phyloP scores from a whole-genome alignment of 2,329 filamentous ascomycete genomes.

The Cryphonectria japonica region DNA sequence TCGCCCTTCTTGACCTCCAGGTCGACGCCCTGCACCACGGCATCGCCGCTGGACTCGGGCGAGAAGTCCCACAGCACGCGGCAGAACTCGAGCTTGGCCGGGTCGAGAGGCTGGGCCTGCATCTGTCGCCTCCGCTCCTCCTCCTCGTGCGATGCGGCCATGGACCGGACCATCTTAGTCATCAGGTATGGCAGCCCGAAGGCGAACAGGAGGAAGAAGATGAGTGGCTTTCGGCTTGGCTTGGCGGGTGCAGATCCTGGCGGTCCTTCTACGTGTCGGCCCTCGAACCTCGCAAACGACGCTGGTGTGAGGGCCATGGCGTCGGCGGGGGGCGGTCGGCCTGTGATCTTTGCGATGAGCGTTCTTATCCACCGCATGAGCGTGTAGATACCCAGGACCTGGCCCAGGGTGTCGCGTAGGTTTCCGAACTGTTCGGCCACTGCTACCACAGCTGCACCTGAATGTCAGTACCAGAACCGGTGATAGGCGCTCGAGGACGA shows the following conservation, averaged over 20 bases:
- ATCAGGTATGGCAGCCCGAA: constrained; percentile 96
- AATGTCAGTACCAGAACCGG: constrained; percentile 24
- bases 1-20: constrained; percentile 93
- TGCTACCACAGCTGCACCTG: constrained; percentile 82
- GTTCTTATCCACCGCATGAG: constrained; percentile 94
- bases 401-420: constrained; percentile 89
- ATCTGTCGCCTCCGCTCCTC: constrained; percentile 68
- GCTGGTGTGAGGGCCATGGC: constrained; percentile 85
- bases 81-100: constrained; percentile 93
- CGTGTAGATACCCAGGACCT: constrained; percentile 92
- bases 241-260: constrained; percentile 57
- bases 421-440: constrained; percentile 97
- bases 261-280: constrained; percentile 66
- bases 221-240: constrained; percentile 91
- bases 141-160: constrained; percentile 84
- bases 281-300: constrained; percentile 88
- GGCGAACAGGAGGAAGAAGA: constrained; percentile 93
- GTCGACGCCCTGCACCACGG: constrained; percentile 72
- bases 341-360: constrained; percentile 88
- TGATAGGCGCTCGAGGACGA: neutral
- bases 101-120: constrained; percentile 68
- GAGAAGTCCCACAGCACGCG: constrained; percentile 93
- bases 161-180: constrained; percentile 88
- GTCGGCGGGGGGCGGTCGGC: constrained; percentile 85
- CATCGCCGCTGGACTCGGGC: constrained; percentile 67